Percentiles rank a stretch among this genome's conserved stretches.
These are phyloP conservation scores for Scutellaria minor DNA, from an alignment of 257 asterid genomes.

Conservation along the genomic window DNA sequence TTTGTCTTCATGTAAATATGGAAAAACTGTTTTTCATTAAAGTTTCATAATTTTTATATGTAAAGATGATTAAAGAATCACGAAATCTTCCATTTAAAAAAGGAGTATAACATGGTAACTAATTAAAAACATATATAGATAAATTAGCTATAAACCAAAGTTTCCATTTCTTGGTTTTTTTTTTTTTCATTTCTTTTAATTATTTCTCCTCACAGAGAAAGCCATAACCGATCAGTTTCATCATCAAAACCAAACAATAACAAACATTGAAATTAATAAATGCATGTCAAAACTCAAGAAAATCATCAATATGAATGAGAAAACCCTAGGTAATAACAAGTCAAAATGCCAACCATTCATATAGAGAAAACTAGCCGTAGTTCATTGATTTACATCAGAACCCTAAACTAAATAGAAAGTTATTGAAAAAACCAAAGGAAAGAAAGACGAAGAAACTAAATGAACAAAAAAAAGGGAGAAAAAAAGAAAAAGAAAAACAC, in stretches of 20 bases:
- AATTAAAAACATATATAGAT: not conserved
- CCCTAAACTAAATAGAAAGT: conserved; percentile 17
- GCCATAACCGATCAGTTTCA: too few relatives aligned
- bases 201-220: too few relatives aligned
- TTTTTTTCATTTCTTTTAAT: too few relatives aligned
- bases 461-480: not conserved
- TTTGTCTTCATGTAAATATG: not conserved
- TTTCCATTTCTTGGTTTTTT: not conserved
- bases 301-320: too few relatives aligned
- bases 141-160: not conserved
- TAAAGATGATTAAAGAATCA: not conserved
- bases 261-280: too few relatives aligned
- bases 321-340: not conserved
- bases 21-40: too few relatives aligned
- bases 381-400: not conserved
- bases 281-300: too few relatives aligned
- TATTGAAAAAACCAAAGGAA: not conserved
- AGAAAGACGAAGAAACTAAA: not conserved
- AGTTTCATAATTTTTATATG: not conserved
- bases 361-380: not conserved
- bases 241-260: too few relatives aligned
- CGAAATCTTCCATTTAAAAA: conserved; percentile 4
- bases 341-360: conserved; percentile 8
- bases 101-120: too few relatives aligned
- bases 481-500: too few relatives aligned